phyloP scores from a whole-genome alignment of 2,329 filamentous ascomycete genomes.

The Dryadomyces quercivorus region DNA sequence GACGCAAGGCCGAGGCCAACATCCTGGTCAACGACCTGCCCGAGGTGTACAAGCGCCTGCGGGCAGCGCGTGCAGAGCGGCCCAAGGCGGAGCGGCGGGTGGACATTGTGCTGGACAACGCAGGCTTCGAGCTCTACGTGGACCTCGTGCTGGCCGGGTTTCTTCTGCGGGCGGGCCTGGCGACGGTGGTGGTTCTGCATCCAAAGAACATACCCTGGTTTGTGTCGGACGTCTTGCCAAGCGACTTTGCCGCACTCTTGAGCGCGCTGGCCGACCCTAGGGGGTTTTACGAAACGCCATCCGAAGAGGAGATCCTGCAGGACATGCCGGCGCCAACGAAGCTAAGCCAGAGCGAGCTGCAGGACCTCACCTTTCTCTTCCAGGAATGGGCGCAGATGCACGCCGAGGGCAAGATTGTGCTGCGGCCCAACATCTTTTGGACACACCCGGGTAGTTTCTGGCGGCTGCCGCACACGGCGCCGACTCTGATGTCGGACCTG shows the following conservation, averaged over 20 bases:
- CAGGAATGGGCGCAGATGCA: conserved; percentile 70
- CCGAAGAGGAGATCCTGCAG: conserved; percentile 50
- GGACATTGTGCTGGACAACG: conserved; percentile 93
- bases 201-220: conserved; percentile 98
- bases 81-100: conserved; percentile 51
- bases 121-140: conserved; percentile 93
- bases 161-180: conserved; percentile 70
- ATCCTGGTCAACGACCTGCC: conserved; percentile 79
- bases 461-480: conserved; percentile 61
- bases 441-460: conserved; percentile 80
- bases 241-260: conserved; percentile 74
- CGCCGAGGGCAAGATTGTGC: conserved; percentile 67
- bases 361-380: conserved; percentile 65
- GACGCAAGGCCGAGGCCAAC: conserved; percentile 80
- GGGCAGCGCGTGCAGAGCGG: conserved; percentile 10
- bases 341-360: conserved; percentile 54
- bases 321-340: conserved; percentile 42
- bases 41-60: conserved; percentile 17
- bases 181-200: conserved; percentile 77
- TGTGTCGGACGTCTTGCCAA: conserved; percentile 84
- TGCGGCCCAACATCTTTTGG: conserved; percentile 86
- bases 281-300: conserved; percentile 63
- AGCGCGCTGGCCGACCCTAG: conserved; percentile 67
- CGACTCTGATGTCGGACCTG: conserved; percentile 61
- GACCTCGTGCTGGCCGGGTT: conserved; percentile 89